These are phyloP conservation scores for Chaetomium sp. DNA, from an alignment of 2,329 filamentous ascomycete genomes.

Conservation along the genomic window DNA sequence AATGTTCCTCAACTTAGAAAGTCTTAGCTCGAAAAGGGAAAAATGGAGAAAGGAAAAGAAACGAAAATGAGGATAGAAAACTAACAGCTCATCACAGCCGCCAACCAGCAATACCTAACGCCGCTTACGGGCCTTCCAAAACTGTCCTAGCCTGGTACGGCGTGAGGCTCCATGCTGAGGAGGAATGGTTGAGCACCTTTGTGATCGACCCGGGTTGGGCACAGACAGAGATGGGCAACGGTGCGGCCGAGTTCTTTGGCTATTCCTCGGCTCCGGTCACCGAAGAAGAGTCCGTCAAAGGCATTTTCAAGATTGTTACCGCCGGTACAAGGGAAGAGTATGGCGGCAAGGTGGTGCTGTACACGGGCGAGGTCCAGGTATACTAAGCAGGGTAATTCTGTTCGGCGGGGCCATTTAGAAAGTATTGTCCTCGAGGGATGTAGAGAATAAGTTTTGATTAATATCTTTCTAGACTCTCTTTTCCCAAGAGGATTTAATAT, in stretches of 20 bases:
- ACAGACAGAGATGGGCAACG: constrained; percentile 20
- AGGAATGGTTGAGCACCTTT: constrained; percentile 13
- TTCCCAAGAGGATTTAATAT: not conserved
- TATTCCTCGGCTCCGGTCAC: constrained; percentile 8
- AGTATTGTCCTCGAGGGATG: not conserved
- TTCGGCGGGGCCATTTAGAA: no score
- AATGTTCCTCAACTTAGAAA: not conserved
- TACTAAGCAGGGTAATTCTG: not conserved
- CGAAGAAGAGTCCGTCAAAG: constrained; percentile 14
- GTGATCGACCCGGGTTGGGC: constrained; percentile 18
- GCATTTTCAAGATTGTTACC: constrained; percentile 17
- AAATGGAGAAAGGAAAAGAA: not conserved
- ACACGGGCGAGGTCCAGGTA: constrained; percentile 15
- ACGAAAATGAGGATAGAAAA: not conserved
- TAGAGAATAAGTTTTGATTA: not conserved
- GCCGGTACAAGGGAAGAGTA: constrained; percentile 20
- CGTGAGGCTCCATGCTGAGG: constrained; percentile 12
- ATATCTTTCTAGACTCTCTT: no score
- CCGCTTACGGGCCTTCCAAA: constrained; percentile 41
- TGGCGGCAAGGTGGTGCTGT: constrained; percentile 22
- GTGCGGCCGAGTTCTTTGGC: constrained; percentile 7
- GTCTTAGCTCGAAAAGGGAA: no score
- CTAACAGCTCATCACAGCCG: not conserved
- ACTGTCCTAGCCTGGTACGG: constrained; percentile 20
- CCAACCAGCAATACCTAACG: constrained; percentile 26